Base-by-base conservation (phyloP, 2,329 filamentous ascomycete genomes). In the Huntiella savannae region DNA sequence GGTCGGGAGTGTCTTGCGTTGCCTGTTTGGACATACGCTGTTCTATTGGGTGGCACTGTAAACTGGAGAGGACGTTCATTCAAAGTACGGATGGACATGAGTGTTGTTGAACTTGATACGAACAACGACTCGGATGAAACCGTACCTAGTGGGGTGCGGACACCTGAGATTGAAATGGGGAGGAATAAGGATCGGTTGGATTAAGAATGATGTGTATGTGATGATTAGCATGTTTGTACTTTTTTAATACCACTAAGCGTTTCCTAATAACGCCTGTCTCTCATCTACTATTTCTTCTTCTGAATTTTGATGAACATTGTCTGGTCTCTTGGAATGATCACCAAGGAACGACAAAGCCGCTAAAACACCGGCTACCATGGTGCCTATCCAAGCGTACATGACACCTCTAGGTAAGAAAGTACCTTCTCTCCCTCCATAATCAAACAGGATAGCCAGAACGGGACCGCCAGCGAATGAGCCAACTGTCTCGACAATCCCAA, bases 21-120 rank as follows among this genome's bases (percentile, higher is more conserved):
- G 40, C 87, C 87, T 0, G 80, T 98, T 49, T 98, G 91, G 91
- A 65, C 75, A 0, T 86, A 80, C 74, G 91, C 91, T 1, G 82
- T 95, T 15, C 75, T 84, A 54, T 79, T 88, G n/a, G 91, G 91
- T 0, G 76, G 81, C 1, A 88, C 78, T 0, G 84, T 98, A 0
- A 74, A 74, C 45, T 98, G 91, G 92, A 69, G 91, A 47, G 88
- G 87, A 0, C 79, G 78, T 55, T 71, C 67, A 22, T 96, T 96
- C 58, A 74, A 73, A 55, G 87, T 96, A 1, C 75, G 79, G 1
- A 70, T 84, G 54, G 82, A 96, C 58, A 88, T 88, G 69, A 82
- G 77, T 43, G 88, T 93, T 1, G 64, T 68, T 4, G 65, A 68
- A 17, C 54, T 66, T 32, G 56, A 59, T 11, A 28, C 15, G n/a